Base-by-base conservation (phyloP, 2,329 filamentous ascomycete genomes). In the Penicillium concentricum region DNA sequence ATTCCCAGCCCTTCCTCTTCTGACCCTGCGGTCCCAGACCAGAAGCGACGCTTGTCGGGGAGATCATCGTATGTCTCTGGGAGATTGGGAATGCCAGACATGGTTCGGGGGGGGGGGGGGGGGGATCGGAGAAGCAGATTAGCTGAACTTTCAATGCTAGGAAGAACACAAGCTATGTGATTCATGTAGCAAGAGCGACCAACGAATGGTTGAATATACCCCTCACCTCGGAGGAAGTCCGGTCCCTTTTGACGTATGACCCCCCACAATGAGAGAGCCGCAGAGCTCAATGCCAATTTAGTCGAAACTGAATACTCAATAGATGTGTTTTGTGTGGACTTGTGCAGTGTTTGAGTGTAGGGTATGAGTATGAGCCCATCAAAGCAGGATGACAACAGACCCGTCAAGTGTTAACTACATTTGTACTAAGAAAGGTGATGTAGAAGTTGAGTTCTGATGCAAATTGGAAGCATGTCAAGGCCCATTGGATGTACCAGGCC, bases 1-100 rank as follows among this genome's bases (percentile, higher is more conserved):
- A 82, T 78, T 26, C 83, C 83, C 3, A 84, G 72, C 13, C 82
- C 83, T 66, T 85, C 83, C 37, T 83, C 79, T 24, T 69, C 67
- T 1, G 78, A 79, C 3, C 75, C 76, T 0, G 81, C 72, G 3
- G 69, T 51, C 2, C 73, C 78, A 15, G 76, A 70, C 82, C 81
- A 84, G 58, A 81, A 80, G 24, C 75, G 76, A 37, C 74, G 77
- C 51, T 77, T 78, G 61, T 84, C 75, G 0, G 79, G 78, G 6
- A 84, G 77, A 20, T 74, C 73, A 49, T 74, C 73, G 45, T 68
- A 75, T 47, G 60, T 73, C 20, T 69, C 62, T 16, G 71, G 72
- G 2, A 74, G 60, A 13, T 63, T 49, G 35, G 57, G 28, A 32
- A 59, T 57, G 41, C 53, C 56, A 9, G 66, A 59, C 67, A 70